These are phyloP conservation scores for Hymenoscyphus infarciens DNA, from an alignment of 2,329 filamentous ascomycete genomes.

Conservation along the genomic window DNA sequence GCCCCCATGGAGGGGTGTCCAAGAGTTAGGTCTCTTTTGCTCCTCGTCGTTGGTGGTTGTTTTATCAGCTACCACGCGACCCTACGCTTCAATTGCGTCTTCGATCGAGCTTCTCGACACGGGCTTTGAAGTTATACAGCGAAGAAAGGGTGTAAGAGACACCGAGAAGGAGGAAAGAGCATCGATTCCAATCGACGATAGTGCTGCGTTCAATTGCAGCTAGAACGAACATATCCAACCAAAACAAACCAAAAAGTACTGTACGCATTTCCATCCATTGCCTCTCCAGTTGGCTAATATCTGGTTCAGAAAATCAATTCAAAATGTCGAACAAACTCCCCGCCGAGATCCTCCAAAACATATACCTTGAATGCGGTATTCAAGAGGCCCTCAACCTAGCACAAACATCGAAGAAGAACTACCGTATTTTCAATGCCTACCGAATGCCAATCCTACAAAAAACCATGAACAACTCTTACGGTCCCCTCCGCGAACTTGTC, in stretches of 20 bases:
- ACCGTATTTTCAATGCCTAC: conserved; percentile 29
- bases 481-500: conserved; percentile 29
- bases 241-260: conserved; percentile 7
- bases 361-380: conserved; percentile 31
- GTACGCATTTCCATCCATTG: not conserved
- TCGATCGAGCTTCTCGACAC: conserved; percentile 22
- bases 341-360: conserved; percentile 34
- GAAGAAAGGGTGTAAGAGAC: conserved; percentile 8
- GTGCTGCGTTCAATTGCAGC: conserved; percentile 15
- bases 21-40: conserved; percentile 29
- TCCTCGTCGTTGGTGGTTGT: conserved; percentile 28
- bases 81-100: conserved; percentile 23
- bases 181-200: conserved; percentile 18
- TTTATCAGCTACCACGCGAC: conserved; percentile 28
- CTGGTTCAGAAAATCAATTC: conserved; percentile 2
- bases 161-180: conserved; percentile 14
- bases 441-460: conserved; percentile 27
- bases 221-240: conserved; percentile 14
- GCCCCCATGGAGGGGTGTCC: conserved; percentile 34
- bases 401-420: conserved; percentile 30
- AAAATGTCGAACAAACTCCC: conserved; percentile 33
- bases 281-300: not conserved
- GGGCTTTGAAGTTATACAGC: conserved; percentile 9
- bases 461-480: conserved; percentile 30
- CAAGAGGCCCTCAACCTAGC: conserved; percentile 31